phyloP scores from a whole-genome alignment of 441 rosid genomes.

The Populus hybrid region DNA sequence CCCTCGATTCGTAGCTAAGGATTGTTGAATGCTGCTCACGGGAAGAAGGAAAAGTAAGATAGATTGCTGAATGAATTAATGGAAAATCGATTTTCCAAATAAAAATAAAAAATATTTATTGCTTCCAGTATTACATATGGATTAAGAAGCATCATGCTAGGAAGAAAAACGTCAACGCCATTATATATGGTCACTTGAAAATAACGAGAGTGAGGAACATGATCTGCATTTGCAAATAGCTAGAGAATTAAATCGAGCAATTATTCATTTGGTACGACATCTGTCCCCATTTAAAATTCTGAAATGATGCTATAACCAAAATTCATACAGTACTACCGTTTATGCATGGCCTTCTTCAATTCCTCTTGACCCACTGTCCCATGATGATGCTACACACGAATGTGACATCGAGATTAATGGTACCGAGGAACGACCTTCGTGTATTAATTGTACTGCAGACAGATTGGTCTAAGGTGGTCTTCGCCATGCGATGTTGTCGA shows the following conservation, averaged over 20 bases:
- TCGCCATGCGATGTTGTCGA: neutral
- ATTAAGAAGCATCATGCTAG: too few species aligned
- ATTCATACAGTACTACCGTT: neutral
- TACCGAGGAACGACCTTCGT: too few species aligned
- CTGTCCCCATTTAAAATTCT: neutral
- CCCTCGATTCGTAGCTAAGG: too few species aligned
- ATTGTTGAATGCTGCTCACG: too few species aligned
- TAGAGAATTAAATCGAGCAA: neutral
- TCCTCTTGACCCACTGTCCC: neutral
- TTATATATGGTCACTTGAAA: too few species aligned
- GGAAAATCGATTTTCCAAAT: neutral
- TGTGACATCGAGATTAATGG: too few species aligned
- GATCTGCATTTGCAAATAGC: neutral
- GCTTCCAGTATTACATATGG: neutral
- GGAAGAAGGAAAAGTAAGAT: too few species aligned
- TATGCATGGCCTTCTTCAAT: neutral
- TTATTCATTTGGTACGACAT: neutral
- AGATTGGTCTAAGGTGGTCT: neutral
- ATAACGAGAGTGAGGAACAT: too few species aligned
- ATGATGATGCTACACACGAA: too few species aligned
- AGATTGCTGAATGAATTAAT: neutral
- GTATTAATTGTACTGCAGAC: neutral
- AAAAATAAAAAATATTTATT: too few species aligned
- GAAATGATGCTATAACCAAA: neutral
- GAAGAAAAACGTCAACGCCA: too few species aligned